phyloP scores from a whole-genome alignment of 352 stramenopile genomes.

The Chrysophaeum taylorii region DNA sequence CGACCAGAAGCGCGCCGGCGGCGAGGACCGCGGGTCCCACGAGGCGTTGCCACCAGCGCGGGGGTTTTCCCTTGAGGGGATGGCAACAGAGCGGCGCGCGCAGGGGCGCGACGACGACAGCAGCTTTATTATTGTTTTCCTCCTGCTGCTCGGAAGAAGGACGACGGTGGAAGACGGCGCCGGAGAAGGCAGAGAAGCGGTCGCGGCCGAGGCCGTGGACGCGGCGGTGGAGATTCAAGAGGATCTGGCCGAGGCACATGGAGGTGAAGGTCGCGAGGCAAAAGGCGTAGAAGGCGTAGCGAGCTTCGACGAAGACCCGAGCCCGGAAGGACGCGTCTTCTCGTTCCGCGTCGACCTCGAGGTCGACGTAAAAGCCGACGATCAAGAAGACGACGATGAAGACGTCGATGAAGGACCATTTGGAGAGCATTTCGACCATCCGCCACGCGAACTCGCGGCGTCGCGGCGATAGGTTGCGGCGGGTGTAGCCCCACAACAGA shows the following conservation, averaged over 20 bases:
- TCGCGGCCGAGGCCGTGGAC: background rate
- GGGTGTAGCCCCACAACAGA: background rate
- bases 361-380: background rate
- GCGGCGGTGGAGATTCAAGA: background rate
- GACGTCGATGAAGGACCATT: slow-evolving; percentile 3
- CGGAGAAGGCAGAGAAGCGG: too few relatives aligned
- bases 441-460: background rate
- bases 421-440: background rate
- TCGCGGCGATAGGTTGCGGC: background rate
- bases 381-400: slow-evolving; percentile 15
- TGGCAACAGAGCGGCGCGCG: too few relatives aligned
- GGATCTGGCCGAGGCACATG: background rate
- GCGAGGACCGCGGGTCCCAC: too few relatives aligned
- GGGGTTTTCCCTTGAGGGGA: too few relatives aligned
- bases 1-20: background rate
- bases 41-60: too few relatives aligned
- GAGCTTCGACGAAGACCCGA: background rate
- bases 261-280: background rate
- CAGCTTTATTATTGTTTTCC: too few relatives aligned
- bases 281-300: background rate
- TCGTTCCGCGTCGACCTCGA: background rate
- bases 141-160: too few relatives aligned
- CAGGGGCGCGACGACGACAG: too few relatives aligned
- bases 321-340: background rate
- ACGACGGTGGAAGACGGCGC: too few relatives aligned